A percentile compares a stretch with the other conserved stretches of the same genome.
Conservation (phyloP, 345 rosid species). For the Microcos paniculata region DNA sequence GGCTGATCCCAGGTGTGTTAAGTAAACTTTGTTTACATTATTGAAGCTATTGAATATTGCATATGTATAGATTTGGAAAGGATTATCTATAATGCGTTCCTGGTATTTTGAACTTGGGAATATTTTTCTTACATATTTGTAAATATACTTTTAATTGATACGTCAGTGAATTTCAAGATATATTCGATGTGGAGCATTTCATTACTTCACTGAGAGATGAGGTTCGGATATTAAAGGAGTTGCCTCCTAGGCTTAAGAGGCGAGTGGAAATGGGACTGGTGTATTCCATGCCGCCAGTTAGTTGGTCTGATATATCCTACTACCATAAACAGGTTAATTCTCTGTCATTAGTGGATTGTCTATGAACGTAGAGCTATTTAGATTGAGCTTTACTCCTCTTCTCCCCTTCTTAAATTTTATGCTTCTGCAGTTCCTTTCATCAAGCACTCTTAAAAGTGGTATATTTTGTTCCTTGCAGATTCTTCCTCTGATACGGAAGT, state of each 20-base stretch:
- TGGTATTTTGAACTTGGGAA: not conserved
- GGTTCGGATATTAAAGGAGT: conserved; percentile 75
- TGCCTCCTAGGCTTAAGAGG: conserved; percentile 76
- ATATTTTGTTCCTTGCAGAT: conserved; percentile 45
- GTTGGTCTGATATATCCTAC: conserved; percentile 90
- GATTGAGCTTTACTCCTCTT: not conserved
- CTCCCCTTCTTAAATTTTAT: not conserved
- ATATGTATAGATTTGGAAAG: not conserved
- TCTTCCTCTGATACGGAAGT: conserved; percentile 82
- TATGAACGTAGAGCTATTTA: not conserved
- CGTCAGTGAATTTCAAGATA: conserved; percentile 81
- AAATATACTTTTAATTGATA: not conserved
- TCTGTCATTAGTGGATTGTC: not conserved
- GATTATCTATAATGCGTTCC: not conserved
- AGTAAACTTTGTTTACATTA: not conserved
- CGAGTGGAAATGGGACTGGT: conserved; percentile 59
- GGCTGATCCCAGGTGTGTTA: conserved; percentile 81
- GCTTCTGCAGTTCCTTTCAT: not conserved
- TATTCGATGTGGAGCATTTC: conserved; percentile 85
- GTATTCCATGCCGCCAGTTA: conserved; percentile 75
- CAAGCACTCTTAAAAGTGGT: not conserved
- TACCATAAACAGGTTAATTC: conserved; percentile 59
- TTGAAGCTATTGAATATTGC: not conserved
- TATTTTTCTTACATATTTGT: not conserved
- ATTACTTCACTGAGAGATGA: conserved; percentile 77